These are phyloP conservation scores for Halophytophthora polymorphica DNA, from an alignment of 352 stramenopile species.

Conservation along the genomic window DNA sequence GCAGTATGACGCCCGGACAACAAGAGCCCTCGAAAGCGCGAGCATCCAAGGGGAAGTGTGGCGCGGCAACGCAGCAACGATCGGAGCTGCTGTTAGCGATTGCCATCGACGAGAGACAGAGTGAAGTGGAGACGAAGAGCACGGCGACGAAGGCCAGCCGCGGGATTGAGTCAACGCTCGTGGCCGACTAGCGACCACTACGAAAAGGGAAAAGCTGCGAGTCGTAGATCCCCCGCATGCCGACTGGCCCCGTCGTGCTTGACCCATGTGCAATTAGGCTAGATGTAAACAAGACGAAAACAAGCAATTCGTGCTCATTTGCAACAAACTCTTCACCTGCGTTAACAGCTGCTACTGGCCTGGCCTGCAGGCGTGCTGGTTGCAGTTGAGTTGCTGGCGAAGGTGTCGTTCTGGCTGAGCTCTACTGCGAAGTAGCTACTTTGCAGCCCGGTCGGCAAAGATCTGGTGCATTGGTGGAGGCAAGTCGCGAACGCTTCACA, in stretches of 20 bases:
- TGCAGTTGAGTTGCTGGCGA: too few relatives aligned
- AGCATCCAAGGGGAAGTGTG: slow-evolving; percentile 22
- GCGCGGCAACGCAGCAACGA: slow-evolving; percentile 24
- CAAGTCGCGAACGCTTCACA: too few relatives aligned
- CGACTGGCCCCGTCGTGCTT: slow-evolving; percentile 9
- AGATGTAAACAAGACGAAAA: slow-evolving; percentile 1
- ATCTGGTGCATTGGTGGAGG: too few relatives aligned
- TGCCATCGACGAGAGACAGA: slow-evolving; percentile 10
- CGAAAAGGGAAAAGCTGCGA: too few relatives aligned
- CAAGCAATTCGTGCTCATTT: slow-evolving; percentile 1
- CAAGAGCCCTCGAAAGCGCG: slow-evolving; percentile 6
- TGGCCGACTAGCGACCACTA: too few relatives aligned
- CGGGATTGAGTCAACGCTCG: too few relatives aligned
- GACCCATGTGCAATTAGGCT: slow-evolving; percentile 4
- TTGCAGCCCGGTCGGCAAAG: too few relatives aligned
- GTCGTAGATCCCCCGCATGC: background rate
- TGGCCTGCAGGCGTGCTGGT: background rate
- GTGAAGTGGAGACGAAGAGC: slow-evolving; percentile 6
- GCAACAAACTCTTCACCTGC: background rate
- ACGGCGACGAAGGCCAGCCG: background rate
- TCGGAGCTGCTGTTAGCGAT: slow-evolving; percentile 21
- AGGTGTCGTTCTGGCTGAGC: too few relatives aligned
- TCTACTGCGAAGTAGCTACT: too few relatives aligned
- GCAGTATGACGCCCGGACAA: slow-evolving; percentile 14
- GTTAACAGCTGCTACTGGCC: background rate